phyloP scores from a whole-genome alignment of 371 early-diverging fungal genomes.

The Mortierella sp. region DNA sequence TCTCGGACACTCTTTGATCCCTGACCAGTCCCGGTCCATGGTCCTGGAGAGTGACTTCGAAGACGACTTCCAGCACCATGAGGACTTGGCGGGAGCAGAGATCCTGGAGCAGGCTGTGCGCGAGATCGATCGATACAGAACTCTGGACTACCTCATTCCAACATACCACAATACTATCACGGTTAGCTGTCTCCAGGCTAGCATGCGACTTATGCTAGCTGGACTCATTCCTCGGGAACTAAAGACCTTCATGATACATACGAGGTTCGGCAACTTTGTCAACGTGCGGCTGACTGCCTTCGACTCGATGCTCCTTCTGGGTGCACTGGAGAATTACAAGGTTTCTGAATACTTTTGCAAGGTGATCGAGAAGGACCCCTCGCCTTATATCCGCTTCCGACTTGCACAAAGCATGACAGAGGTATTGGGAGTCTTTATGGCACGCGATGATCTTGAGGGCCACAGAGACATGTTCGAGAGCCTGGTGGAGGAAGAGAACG shows the following conservation, averaged over 20 bases:
- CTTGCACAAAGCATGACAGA: conserved; percentile 59
- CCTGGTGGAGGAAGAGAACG: conserved; percentile 40
- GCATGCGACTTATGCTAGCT: conserved; percentile 66
- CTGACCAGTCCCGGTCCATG: conserved; percentile 42
- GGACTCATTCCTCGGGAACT: conserved; percentile 74
- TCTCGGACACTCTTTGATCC: conserved; percentile 76
- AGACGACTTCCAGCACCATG: conserved; percentile 61
- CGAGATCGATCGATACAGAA: conserved; percentile 85
- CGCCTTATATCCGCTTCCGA: conserved; percentile 64
- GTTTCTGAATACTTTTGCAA: conserved; percentile 64
- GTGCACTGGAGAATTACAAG: conserved; percentile 63
- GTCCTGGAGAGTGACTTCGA: conserved; percentile 54
- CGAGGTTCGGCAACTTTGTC: conserved; percentile 72
- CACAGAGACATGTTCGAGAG: conserved; percentile 28
- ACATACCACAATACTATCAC: conserved; percentile 91
- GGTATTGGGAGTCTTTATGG: conserved; percentile 64
- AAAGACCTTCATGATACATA: conserved; percentile 70
- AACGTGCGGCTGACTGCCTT: conserved; percentile 74
- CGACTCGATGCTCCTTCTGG: conserved; percentile 72
- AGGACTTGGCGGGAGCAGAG: conserved; percentile 48
- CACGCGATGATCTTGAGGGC: conserved; percentile 27
- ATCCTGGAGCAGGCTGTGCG: conserved; percentile 63
- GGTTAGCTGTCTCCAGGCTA: conserved; percentile 77
- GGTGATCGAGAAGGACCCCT: conserved; percentile 70
- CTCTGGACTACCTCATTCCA: conserved; percentile 83